A percentile compares a stretch with the other conserved stretches of the same genome.
Conservation (phyloP, 2,329 filamentous ascomycete genomes). For the Colletotrichum horii region DNA sequence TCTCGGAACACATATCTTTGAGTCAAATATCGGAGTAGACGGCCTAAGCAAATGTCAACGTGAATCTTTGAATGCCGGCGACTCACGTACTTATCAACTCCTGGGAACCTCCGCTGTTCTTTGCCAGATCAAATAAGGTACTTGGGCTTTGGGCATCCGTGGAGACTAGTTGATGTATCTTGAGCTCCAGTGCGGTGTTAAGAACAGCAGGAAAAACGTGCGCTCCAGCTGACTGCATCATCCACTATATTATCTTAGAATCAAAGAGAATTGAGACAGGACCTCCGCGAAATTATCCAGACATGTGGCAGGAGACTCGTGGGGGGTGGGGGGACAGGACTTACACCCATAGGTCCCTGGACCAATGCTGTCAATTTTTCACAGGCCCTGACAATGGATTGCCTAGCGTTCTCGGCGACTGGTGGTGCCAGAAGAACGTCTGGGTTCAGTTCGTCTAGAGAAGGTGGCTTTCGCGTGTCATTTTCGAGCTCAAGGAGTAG, state of each 20-base stretch:
- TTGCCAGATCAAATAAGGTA: background rate
- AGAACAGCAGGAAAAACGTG: background rate
- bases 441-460: background rate
- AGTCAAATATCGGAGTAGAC: background rate
- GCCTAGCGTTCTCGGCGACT: background rate
- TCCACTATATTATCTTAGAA: background rate
- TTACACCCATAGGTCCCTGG: background rate
- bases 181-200: background rate
- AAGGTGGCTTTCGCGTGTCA: background rate
- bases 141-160: background rate
- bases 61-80: background rate
- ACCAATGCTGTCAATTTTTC: background rate
- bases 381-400: background rate
- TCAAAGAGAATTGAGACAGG: background rate
- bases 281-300: fast-evolving
- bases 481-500: background rate
- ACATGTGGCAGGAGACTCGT: background rate
- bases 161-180: background rate
- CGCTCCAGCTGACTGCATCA: background rate
- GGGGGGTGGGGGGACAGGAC: background rate
- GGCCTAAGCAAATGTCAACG: background rate
- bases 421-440: background rate
- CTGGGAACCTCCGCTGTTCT: background rate
- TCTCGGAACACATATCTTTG: background rate
- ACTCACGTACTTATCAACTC: background rate